These are phyloP conservation scores for Coemansia asiatica DNA, from an alignment of 192 early-diverging fungal species.

Conservation along the genomic window DNA sequence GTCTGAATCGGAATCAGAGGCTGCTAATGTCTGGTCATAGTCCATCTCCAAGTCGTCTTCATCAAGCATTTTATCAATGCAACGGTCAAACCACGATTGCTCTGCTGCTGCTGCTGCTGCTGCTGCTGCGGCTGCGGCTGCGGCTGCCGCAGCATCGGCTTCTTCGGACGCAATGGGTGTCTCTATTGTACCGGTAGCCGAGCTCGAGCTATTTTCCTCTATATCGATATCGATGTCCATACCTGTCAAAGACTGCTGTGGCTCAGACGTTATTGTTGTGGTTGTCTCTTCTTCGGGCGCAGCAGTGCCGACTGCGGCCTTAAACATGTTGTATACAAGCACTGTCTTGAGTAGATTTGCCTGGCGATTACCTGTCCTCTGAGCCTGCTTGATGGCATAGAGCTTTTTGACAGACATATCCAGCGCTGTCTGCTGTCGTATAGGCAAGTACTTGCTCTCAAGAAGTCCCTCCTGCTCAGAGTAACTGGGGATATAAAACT, in stretches of 20 bases:
- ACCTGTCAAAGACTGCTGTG: not conserved
- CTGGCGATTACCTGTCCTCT: slow-evolving; percentile 34
- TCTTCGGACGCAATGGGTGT: slow-evolving; percentile 4
- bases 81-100: slow-evolving; percentile 55
- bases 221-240: slow-evolving; percentile 7
- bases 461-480: not conserved
- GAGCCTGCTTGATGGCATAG: slow-evolving; percentile 30
- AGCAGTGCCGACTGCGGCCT: slow-evolving; percentile 15
- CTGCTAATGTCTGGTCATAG: slow-evolving; percentile 9
- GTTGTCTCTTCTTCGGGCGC: not conserved
- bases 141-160: slow-evolving; percentile 13
- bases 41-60: slow-evolving; percentile 25
- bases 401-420: slow-evolving; percentile 49
- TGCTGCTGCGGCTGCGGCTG: slow-evolving; percentile 11
- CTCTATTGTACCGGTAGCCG: not conserved
- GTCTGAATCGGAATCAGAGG: slow-evolving; percentile 3
- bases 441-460: slow-evolving; percentile 5
- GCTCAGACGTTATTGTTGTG: not conserved
- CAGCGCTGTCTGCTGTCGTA: slow-evolving; percentile 28
- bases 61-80: slow-evolving; percentile 39
- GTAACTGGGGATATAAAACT: slow-evolving; percentile 12
- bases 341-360: slow-evolving; percentile 45
- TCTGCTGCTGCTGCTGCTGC: slow-evolving; percentile 27
- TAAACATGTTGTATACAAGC: slow-evolving; percentile 51
- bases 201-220: not conserved